A percentile compares a stretch with the other conserved stretches of the same genome.
Conservation (phyloP, 306 rosid species). For the Lathyrus oleraceus region DNA sequence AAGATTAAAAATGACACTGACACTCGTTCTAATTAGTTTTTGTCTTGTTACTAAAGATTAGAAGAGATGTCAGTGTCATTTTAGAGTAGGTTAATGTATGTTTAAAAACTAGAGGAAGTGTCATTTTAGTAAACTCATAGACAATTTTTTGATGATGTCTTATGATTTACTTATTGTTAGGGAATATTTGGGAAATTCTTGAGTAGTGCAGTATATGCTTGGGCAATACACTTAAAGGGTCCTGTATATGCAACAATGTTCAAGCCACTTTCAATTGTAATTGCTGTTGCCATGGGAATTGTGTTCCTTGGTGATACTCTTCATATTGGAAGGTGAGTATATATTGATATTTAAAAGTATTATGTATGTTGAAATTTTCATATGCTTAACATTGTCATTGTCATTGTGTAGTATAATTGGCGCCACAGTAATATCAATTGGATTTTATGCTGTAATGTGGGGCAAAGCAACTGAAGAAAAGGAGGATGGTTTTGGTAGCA, state of each 20-base stretch:
- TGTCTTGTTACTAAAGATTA: too few relatives aligned
- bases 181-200: constrained; percentile 73
- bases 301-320: constrained; percentile 79
- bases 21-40: too few relatives aligned
- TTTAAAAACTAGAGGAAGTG: too few relatives aligned
- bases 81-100: too few relatives aligned
- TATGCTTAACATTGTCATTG: constrained; percentile 10
- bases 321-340: constrained; percentile 68
- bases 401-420: constrained; percentile 62
- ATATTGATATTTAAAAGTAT: neutral
- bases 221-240: constrained; percentile 78
- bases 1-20: neutral
- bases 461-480: constrained; percentile 71
- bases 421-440: constrained; percentile 72
- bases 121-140: too few relatives aligned
- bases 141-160: neutral
- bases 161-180: constrained; percentile 35
- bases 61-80: too few relatives aligned
- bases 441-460: constrained; percentile 92
- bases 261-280: constrained; percentile 78
- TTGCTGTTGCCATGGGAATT: constrained; percentile 77
- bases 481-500: constrained; percentile 38
- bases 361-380: neutral
- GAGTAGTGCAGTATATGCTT: constrained; percentile 62
- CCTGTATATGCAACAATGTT: constrained; percentile 69